Evolutionary conservation across 805 yeast genomes (phyloP).

Genomic region (Hanseniaspora mollemarum): DNA sequence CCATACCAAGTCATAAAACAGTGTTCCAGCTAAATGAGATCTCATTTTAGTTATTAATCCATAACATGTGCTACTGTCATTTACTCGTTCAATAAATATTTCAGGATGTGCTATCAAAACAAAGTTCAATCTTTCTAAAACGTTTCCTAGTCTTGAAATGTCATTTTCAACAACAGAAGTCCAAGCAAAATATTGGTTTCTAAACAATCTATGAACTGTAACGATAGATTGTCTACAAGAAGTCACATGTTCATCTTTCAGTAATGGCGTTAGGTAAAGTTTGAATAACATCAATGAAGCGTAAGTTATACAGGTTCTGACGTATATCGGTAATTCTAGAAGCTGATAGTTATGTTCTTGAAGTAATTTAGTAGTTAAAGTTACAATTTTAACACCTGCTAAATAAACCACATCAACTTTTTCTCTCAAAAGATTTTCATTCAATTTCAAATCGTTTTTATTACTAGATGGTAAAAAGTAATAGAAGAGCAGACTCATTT

Average conservation of each 20-base stretch:
- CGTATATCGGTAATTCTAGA: slow-evolving; percentile 74
- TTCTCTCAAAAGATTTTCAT: slow-evolving; percentile 33
- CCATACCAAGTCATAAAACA: slow-evolving; percentile 87
- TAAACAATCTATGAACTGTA: slow-evolving; percentile 74
- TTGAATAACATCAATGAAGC: slow-evolving; percentile 71
- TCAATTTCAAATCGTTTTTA: slow-evolving; percentile 52
- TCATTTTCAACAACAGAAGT: slow-evolving; percentile 72
- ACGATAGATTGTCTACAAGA: slow-evolving; percentile 88
- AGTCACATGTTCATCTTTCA: slow-evolving; percentile 58
- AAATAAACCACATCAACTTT: slow-evolving; percentile 73
- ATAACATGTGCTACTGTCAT: slow-evolving; percentile 6
- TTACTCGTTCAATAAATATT: slow-evolving; percentile 53
- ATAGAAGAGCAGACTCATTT: slow-evolving; percentile 73
- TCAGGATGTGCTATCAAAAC: slow-evolving; percentile 83
- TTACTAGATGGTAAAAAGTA: slow-evolving; percentile 88
- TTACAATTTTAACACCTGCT: slow-evolving; percentile 69
- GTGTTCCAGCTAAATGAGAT: slow-evolving; percentile 80
- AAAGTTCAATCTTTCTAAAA: slow-evolving; percentile 75
- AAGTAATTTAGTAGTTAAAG: slow-evolving; percentile 59
- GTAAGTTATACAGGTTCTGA: slow-evolving; percentile 75
- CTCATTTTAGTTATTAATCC: slow-evolving; percentile 79
- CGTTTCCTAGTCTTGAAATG: slow-evolving; percentile 81
- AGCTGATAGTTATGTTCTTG: slow-evolving; percentile 46
- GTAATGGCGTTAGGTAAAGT: slow-evolving; percentile 63
- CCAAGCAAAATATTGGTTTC: slow-evolving; percentile 89